Evolutionary conservation across 495 filamentous ascomycete genomes (phyloP), one percentile per base, ranked within the genome.

Genomic region (Podospora bellae-mahoneyi): DNA sequence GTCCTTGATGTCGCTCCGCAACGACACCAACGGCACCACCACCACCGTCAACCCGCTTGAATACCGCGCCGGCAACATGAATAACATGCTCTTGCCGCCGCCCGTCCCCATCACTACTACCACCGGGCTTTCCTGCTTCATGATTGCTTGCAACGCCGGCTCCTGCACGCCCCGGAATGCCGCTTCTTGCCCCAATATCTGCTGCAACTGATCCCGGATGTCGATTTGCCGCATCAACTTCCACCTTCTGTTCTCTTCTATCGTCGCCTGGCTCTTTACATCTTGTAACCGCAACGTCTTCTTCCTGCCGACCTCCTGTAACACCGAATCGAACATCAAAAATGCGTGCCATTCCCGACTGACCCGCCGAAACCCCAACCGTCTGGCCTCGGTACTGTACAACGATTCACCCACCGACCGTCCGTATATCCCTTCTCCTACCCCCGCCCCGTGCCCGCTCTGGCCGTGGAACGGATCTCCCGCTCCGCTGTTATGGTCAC

Each of bases 1-100:
- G 3, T 7, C 4, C 2, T 48, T 2, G 1, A 63, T 19, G 48
- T 63, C 61, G 1, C 13, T 32, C 0, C n/a, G 30, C 61, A 63
- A 48, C 28, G 34, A 28, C 1, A 63, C 61, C 28, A 63, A 63
- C 30, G 34, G 61, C 13, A 63, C 61, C 4, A 63, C 61, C 61
- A 63, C 61, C 5, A 48, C 4, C 10, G 61, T 44, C 30, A 19
- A 28, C 34, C 34, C 61, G 30, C 7, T 16, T 4, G 34, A 10
- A 19, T 15, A 63, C n/a, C 15, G 48, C 30, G 61, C 28, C 61
- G 61, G 61, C 28, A 63, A 48, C n/a, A 63, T 39, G 18, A 63
- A 44, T 2, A 32, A 44, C 30, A 63, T n/a, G 20, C 61, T 63
- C 61, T 63, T 63, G 16, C 61, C 61, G 27, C 30, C 61, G 0